Evolutionary conservation across 805 yeast species (phyloP).

Genomic region (Candida endomychidarum): DNA sequence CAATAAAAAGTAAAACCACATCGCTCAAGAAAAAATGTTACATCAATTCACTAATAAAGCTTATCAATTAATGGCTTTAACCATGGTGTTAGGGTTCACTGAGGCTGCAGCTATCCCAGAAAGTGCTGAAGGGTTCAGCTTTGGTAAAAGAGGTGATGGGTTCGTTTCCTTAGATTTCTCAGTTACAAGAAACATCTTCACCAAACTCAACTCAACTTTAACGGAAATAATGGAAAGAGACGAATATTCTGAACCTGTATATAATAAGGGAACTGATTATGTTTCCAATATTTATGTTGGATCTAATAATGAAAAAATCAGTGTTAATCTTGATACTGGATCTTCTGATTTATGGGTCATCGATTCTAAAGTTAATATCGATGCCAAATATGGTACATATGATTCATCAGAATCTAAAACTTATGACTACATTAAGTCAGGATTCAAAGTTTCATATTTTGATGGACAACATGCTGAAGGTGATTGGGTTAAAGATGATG

Average conservation of each 20-base stretch:
- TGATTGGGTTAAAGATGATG: slow-evolving; percentile 18
- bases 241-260: slow-evolving; percentile 10
- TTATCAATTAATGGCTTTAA: slow-evolving; percentile 9
- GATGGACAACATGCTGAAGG: slow-evolving; percentile 45
- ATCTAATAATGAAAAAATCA: slow-evolving; percentile 20
- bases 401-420: slow-evolving; percentile 31
- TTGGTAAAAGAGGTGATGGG: slow-evolving; percentile 13
- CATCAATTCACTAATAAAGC: slow-evolving; percentile 4
- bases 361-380: slow-evolving; percentile 4
- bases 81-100: slow-evolving; percentile 7
- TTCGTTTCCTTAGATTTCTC: slow-evolving; percentile 13
- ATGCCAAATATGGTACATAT: slow-evolving; percentile 36
- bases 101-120: slow-evolving; percentile 9
- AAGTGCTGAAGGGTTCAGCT: slow-evolving; percentile 4
- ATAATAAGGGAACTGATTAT: slow-evolving; percentile 12
- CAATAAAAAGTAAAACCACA: neutral
- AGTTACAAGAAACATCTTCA: slow-evolving; percentile 5
- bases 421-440: slow-evolving; percentile 29
- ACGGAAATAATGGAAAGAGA: slow-evolving; percentile 4
- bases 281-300: slow-evolving; percentile 20
- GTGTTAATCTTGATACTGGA: slow-evolving; percentile 27
- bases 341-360: slow-evolving; percentile 31
- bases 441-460: slow-evolving; percentile 45
- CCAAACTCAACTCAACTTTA: neutral
- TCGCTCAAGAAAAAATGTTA: neutral